Conservation (phyloP, 176 grass and related monocot species). For the Lolium multiflorum region DNA sequence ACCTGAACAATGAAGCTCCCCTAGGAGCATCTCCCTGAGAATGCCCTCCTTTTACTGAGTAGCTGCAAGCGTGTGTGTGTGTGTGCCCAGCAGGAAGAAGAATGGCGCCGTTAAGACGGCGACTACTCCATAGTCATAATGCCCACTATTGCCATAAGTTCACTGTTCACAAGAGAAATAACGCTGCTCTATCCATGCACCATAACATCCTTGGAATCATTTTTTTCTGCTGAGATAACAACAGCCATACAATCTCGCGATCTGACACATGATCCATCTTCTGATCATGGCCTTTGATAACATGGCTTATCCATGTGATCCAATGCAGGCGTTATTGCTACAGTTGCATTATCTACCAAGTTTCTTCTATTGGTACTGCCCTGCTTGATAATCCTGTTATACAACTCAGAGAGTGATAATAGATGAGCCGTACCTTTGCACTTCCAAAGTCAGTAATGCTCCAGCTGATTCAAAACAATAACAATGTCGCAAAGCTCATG, state of each 20-base stretch:
- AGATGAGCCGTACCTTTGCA: conserved; percentile 79
- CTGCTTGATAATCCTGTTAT: conserved; percentile 62
- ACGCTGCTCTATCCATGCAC: neutral
- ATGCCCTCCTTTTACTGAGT: conserved; percentile 58
- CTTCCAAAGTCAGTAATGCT: conserved; percentile 66
- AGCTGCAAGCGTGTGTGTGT: conserved; percentile 55
- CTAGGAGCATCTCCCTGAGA: conserved; percentile 60
- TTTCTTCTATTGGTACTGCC: conserved; percentile 37
- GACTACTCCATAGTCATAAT: conserved; percentile 88
- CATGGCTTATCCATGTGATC: neutral
- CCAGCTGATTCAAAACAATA: conserved; percentile 53
- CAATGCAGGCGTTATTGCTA: neutral
- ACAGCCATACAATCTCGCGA: neutral
- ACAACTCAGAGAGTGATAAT: conserved; percentile 68
- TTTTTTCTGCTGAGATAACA: conserved; percentile 3
- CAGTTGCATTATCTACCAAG: conserved; percentile 13
- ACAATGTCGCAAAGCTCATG: conserved; percentile 68
- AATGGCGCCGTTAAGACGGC: conserved; percentile 77
- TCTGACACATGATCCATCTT: neutral
- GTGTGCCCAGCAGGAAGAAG: conserved; percentile 67
- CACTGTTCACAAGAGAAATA: conserved; percentile 33
- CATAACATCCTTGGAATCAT: neutral
- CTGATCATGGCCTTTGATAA: conserved; percentile 9
- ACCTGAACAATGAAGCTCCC: conserved; percentile 88
- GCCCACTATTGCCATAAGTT: conserved; percentile 78